A percentile compares a stretch with the other conserved stretches of the same genome.
Conservation (phyloP, 2,329 filamentous ascomycete species). For the Aureobasidium musti region DNA sequence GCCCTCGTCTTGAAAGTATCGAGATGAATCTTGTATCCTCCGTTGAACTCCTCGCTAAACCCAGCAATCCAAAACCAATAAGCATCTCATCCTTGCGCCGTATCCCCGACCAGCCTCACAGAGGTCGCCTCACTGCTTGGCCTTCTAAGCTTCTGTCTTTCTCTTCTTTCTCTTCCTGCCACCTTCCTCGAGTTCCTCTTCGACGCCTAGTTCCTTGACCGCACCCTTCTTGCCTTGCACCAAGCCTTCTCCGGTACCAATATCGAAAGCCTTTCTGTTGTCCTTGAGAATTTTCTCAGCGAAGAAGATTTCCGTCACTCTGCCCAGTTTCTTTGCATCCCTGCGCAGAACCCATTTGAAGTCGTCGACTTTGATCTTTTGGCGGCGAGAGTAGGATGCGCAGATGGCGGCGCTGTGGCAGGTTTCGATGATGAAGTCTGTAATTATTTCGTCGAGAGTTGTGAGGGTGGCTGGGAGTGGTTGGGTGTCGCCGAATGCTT, state of each 20-base stretch:
- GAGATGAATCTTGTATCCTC: neutral
- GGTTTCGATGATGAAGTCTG: conserved; percentile 93
- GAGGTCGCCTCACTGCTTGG: neutral
- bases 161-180: conserved; percentile 40
- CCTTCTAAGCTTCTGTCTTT: conserved; percentile 35
- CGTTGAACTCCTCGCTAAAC: conserved; percentile 10
- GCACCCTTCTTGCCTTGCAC: conserved; percentile 51
- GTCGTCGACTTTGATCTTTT: conserved; percentile 98
- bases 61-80: neutral
- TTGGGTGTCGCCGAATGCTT: conserved; percentile 73
- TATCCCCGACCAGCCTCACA: neutral
- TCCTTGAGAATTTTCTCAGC: conserved; percentile 86
- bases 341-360: conserved; percentile 91
- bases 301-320: conserved; percentile 84
- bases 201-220: conserved; percentile 60
- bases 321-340: conserved; percentile 81
- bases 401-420: conserved; percentile 86
- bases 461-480: conserved; percentile 82
- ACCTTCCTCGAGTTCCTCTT: conserved; percentile 43
- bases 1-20: neutral
- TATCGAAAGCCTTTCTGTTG: conserved; percentile 73
- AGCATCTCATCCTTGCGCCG: neutral
- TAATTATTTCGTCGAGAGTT: conserved; percentile 90
- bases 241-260: conserved; percentile 63
- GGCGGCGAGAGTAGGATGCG: conserved; percentile 81